Percentiles rank a stretch among this genome's conserved stretches.
These are phyloP conservation scores for Aspergillus pseudoterreus DNA, from an alignment of 2,329 filamentous ascomycete species.

Conservation along the genomic window DNA sequence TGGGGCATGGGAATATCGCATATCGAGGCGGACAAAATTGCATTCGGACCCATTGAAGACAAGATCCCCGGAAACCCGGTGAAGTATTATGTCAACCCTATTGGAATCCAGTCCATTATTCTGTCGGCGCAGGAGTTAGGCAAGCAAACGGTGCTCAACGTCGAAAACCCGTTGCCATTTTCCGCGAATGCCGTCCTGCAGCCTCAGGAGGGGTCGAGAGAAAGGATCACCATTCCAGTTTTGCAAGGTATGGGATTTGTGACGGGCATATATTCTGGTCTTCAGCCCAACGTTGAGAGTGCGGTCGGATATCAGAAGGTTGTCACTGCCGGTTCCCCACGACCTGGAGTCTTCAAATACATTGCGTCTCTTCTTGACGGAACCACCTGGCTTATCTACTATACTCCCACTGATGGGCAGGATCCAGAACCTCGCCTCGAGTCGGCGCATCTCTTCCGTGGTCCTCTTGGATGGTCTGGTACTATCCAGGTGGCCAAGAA, in stretches of 20 bases:
- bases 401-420: slow-evolving; percentile 55
- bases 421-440: slow-evolving; percentile 65
- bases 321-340: slow-evolving; percentile 50
- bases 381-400: slow-evolving; percentile 76
- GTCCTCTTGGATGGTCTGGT: slow-evolving; percentile 67
- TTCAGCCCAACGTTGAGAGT: slow-evolving; percentile 69
- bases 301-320: slow-evolving; percentile 71
- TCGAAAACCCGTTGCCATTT: slow-evolving; percentile 53
- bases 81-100: slow-evolving; percentile 73
- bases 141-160: slow-evolving; percentile 53
- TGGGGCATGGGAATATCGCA: slow-evolving; percentile 79
- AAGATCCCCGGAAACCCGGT: slow-evolving; percentile 54
- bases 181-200: slow-evolving; percentile 67
- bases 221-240: slow-evolving; percentile 71
- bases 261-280: slow-evolving; percentile 69
- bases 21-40: slow-evolving; percentile 62
- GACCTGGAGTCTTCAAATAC: slow-evolving; percentile 70
- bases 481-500: slow-evolving; percentile 81
- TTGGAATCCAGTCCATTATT: slow-evolving; percentile 76
- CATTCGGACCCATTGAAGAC: slow-evolving; percentile 58
- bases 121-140: slow-evolving; percentile 75
- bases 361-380: slow-evolving; percentile 68
- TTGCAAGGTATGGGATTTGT: slow-evolving; percentile 88
- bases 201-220: slow-evolving; percentile 48
- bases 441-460: slow-evolving; percentile 63